phyloP scores from a whole-genome alignment of 768 basidiomycete genomes.

The Phlegmacium glaucopus region DNA sequence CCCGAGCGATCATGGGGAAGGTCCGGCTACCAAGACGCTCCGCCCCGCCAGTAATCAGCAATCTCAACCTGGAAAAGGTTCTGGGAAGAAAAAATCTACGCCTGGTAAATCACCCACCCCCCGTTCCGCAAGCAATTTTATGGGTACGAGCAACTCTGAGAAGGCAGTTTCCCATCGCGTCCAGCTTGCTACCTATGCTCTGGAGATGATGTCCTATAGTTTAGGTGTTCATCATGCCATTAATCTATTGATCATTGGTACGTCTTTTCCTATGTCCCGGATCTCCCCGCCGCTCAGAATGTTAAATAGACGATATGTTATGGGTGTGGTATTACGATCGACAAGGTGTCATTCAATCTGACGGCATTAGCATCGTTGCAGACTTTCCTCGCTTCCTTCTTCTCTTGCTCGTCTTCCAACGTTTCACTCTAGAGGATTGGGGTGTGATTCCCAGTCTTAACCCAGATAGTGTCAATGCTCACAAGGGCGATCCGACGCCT shows the following conservation, averaged over 20 bases:
- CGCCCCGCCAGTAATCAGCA: no score
- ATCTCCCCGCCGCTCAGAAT: neutral
- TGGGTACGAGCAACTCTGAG: no score
- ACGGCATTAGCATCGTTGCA: constrained; percentile 20
- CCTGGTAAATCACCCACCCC: no score
- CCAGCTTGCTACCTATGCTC: constrained; percentile 8
- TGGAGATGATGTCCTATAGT: constrained; percentile 10
- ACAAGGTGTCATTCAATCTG: constrained; percentile 20
- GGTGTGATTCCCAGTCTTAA: constrained; percentile 14
- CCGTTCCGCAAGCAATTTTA: no score
- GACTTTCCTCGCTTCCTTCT: constrained; percentile 23
- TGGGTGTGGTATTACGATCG: constrained; percentile 24
- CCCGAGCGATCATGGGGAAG: no score
- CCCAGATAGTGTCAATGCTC: neutral
- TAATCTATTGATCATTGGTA: constrained; percentile 13
- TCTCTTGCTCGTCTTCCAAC: constrained; percentile 22
- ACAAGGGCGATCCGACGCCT: neutral
- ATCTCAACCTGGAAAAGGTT: no score
- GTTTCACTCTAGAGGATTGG: constrained; percentile 20
- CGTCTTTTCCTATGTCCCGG: neutral
- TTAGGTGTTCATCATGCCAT: constrained; percentile 5
- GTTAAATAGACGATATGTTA: constrained; percentile 14
- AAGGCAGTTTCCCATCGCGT: neutral
- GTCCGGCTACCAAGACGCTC: no score
- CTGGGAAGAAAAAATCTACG: no score